Base-by-base conservation (phyloP, 1,284 basidiomycete genomes). In the Rhizoctonia solani region DNA sequence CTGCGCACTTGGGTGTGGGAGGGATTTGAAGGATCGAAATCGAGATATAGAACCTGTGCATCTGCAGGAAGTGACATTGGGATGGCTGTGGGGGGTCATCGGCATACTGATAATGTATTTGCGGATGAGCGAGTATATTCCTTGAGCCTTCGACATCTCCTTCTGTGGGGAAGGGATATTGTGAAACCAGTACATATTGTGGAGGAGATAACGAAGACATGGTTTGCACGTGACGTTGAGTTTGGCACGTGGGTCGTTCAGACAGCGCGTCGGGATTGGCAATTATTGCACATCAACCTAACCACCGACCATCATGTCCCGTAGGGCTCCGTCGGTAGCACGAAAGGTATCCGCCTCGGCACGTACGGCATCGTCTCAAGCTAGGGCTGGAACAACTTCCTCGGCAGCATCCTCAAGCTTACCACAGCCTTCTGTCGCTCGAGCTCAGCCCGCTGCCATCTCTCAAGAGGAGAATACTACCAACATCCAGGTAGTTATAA, bases 401-500 rank as follows among this genome's bases (percentile, higher is more conserved):
- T 19, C 59, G 8, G 50, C 30, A 30, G 27, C 23, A n/a, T 16
- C 27, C 5, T 23, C 50, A 13, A 52, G 30, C 41, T 14, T 47
- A 1, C 47, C 59, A 4, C 47, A 21, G 19, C 8, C 47, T 2
- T 27, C 59, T 19, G 55, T 42, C 11, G 21, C n/a, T 63, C 59
- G 59, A n/a, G 32, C 59, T n/a, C 21, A 37, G 11, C 41, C n/a
- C 27, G 32, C 21, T 44, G 16, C 52, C 59, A 37, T 39, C 46
- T 9, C 55, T n/a, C 42, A 83, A 83, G 59, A 63, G 23, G 59
- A 63, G 47, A 63, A 63, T n/a, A 52, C 47, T 11, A 42, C 23
- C 70, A 92, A 95, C 74, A 97, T 98, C 23, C 87, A 93, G 75
- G 94, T 98, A n/a, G 91, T 94, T 11, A 86, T 97, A 52, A 85